Evolutionary conservation across 768 basidiomycete genomes (phyloP), one percentile per base, ranked within the genome.

Genomic region (Lactarius quietus): DNA sequence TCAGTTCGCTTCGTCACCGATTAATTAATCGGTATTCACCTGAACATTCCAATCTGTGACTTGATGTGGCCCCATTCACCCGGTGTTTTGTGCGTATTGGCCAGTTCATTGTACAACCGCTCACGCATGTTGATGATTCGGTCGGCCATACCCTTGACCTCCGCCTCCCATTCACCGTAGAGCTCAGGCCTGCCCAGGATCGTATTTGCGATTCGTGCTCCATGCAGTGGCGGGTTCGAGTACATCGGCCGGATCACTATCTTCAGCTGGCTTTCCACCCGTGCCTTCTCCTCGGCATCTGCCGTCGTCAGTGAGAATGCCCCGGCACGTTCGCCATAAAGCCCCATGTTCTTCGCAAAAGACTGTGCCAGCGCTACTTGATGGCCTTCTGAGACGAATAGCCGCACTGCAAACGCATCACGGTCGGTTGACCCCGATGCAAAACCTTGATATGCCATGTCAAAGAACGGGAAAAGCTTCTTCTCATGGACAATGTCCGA

Each of bases 401-500:
- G 86, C 69, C 96, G 91, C 64, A 98, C 86, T 36, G 96, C 94
- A 76, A 93, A 95, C 14, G 96, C 97, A 73, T 99, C 97, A 62
- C 86, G 87, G 69, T 87, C 76, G 69, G 93, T 94, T 59, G 88
- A 87, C 58, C 97, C 97, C 28, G 95, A 97, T 39, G 97, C 96
- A 76, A 99, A 99, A 59, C 97, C 97, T 78, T 97, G 94, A 81
- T 99, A 99, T 18, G 97, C 96, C 95, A 98, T 98, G 78, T 99
- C 97, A 76, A 98, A 98, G 86, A 98, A 94, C 59, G 96, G 92
- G 87, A 98, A 96, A 71, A 96, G 84, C 69, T 87, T 85, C 81
- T 86, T 92, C 80, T 93, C 90, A 73, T 92, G 87, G 70, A 96
- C 78, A 65, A 98, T 81, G 71, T 93, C 84, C 51, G 92, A 93